These are phyloP conservation scores for Lasiodiplodia hormozganensis DNA, from an alignment of 2,329 filamentous ascomycete genomes.

Conservation along the genomic window DNA sequence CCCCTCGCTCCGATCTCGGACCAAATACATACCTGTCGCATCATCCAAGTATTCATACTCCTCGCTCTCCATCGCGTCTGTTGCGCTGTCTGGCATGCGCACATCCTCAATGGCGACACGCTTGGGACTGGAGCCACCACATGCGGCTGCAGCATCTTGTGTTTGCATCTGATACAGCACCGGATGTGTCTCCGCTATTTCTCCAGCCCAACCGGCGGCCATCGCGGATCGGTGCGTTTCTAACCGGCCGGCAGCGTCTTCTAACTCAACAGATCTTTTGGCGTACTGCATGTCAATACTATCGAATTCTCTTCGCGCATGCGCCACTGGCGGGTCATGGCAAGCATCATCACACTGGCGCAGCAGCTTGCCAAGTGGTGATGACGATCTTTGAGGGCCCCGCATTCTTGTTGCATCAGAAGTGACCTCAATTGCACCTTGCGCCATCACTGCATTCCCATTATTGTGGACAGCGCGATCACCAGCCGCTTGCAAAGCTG, in stretches of 20 bases:
- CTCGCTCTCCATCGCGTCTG: neutral
- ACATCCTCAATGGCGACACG: neutral
- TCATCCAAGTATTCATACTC: neutral
- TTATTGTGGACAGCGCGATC: neutral
- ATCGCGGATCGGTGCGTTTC: neutral
- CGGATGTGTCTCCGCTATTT: neutral
- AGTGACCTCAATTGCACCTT: conserved; percentile 20
- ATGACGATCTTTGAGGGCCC: conserved; percentile 32
- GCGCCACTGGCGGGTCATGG: conserved; percentile 6
- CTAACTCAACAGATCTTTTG: conserved; percentile 13
- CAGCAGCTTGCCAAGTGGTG: conserved; percentile 37
- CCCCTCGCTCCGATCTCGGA: neutral
- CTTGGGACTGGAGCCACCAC: neutral
- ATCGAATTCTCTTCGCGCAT: neutral
- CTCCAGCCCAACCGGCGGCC: neutral
- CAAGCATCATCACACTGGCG: conserved; percentile 37
- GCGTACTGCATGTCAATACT: neutral
- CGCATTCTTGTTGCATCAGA: conserved; percentile 7
- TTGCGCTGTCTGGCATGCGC: neutral
- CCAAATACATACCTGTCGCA: neutral
- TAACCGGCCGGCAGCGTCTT: neutral
- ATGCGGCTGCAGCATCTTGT: neutral
- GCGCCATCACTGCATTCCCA: conserved; percentile 3
- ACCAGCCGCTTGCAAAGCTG: neutral
- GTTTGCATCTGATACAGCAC: conserved; percentile 10